Conservation (phyloP, 257 asterid species). For the Solanum lycopersicoides region DNA sequence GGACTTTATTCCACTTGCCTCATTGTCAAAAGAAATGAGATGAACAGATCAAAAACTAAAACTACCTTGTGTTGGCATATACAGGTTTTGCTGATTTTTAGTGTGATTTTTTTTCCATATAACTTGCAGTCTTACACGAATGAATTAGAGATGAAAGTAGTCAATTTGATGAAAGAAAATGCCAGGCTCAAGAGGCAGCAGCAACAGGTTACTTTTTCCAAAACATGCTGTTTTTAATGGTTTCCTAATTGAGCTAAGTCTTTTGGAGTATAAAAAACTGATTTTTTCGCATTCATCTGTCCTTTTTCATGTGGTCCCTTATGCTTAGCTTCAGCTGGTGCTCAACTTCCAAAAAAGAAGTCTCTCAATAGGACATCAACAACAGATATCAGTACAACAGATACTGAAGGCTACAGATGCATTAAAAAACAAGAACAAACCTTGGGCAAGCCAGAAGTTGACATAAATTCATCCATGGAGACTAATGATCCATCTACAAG, state of each 20-base stretch:
- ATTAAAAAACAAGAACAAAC: constrained; percentile 23
- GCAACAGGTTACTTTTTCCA: constrained; percentile 3
- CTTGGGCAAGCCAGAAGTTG: constrained; percentile 40
- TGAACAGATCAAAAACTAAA: too few relatives aligned
- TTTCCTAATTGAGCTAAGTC: not conserved
- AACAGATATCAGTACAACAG: not conserved
- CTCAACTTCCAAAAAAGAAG: constrained; percentile 4
- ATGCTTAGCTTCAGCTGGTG: not conserved
- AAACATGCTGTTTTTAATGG: not conserved
- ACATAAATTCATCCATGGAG: too few relatives aligned
- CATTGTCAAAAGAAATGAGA: too few relatives aligned
- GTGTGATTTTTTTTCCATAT: too few relatives aligned
- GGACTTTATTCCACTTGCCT: too few relatives aligned
- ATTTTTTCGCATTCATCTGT: not conserved
- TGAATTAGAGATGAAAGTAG: constrained; percentile 16
- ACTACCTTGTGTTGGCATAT: too few relatives aligned
- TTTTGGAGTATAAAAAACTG: not conserved
- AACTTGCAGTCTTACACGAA: constrained; percentile 22
- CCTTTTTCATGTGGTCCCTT: not conserved
- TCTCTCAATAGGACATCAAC: constrained; percentile 21
- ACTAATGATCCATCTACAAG: too few relatives aligned
- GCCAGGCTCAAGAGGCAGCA: constrained; percentile 20
- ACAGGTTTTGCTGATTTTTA: not conserved
- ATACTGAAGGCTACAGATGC: not conserved
- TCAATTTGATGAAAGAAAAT: constrained; percentile 18